phyloP scores from a whole-genome alignment of 2,329 filamentous ascomycete genomes.

The Monilinia fructigena region DNA sequence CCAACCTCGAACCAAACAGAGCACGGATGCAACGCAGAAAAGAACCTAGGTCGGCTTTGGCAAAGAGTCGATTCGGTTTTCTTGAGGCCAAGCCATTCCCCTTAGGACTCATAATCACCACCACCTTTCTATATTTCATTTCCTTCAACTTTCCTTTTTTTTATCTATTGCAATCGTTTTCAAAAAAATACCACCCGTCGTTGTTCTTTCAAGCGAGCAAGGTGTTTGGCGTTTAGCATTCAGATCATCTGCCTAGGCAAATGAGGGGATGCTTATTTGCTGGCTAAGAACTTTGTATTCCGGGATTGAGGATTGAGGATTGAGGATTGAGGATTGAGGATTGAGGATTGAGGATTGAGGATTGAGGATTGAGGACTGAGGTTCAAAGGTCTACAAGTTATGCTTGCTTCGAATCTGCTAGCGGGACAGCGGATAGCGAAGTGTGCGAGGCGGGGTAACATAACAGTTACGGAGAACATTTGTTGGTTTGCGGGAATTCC shows the following conservation, averaged over 20 bases:
- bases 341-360: neutral
- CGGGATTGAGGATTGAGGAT: neutral
- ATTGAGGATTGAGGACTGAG: too few species aligned
- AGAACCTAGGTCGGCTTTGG: neutral
- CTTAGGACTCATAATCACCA: neutral
- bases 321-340: neutral
- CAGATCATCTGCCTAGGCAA: neutral
- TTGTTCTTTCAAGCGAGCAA: conserved; percentile 11
- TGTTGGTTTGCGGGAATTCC: neutral
- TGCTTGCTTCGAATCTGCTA: neutral
- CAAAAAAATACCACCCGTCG: conserved; percentile 17
- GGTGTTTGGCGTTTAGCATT: conserved; percentile 13
- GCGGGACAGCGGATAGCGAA: neutral
- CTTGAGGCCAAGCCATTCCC: neutral
- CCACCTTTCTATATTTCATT: neutral
- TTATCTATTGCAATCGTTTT: neutral
- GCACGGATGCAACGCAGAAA: neutral
- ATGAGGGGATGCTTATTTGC: neutral
- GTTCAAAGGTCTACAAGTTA: neutral
- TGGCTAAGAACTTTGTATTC: neutral
- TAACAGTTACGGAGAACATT: neutral
- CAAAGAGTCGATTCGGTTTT: neutral
- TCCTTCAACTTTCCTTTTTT: neutral
- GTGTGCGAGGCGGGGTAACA: neutral
- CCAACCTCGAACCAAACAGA: neutral